These are phyloP conservation scores for Ambrosiella cleistominuta DNA, from an alignment of 2,329 filamentous ascomycete species.

Conservation along the genomic window DNA sequence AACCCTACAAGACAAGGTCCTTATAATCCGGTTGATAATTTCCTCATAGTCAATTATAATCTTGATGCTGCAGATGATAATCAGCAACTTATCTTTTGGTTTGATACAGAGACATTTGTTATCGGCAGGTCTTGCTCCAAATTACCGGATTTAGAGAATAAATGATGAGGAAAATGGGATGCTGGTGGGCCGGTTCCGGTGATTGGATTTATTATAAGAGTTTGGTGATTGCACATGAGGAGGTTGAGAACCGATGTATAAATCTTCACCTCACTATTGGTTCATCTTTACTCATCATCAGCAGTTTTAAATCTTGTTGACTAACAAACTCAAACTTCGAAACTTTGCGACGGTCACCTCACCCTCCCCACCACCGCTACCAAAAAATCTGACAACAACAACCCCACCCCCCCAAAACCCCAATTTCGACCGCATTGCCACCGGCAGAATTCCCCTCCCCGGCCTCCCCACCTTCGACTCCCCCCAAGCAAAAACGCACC, in stretches of 20 bases:
- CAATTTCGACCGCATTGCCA: constrained; percentile 9
- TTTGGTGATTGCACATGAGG: background rate
- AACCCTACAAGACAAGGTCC: too few species aligned
- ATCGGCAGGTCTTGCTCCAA: too few species aligned
- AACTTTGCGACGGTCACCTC: background rate
- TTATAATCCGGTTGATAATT: background rate
- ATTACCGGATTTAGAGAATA: background rate
- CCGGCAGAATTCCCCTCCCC: constrained; percentile 8
- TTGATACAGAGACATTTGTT: background rate
- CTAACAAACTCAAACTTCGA: too few species aligned
- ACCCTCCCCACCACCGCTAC: background rate
- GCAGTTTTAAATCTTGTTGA: too few species aligned
- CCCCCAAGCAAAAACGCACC: constrained; percentile 17
- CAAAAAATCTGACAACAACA: background rate
- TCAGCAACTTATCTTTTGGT: background rate
- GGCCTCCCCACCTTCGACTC: constrained; percentile 6
- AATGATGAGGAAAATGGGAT: background rate
- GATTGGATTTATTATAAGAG: background rate
- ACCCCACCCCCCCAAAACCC: background rate
- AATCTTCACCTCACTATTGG: too few species aligned
- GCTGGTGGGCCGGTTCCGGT: background rate
- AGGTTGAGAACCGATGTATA: too few species aligned
- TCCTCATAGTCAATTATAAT: background rate
- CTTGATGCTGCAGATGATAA: background rate
- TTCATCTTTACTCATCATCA: too few species aligned